A percentile compares a stretch with the other conserved stretches of the same genome.
Conservation (phyloP, 441 rosid genomes). For the Pelargonium myrrhifolium region DNA sequence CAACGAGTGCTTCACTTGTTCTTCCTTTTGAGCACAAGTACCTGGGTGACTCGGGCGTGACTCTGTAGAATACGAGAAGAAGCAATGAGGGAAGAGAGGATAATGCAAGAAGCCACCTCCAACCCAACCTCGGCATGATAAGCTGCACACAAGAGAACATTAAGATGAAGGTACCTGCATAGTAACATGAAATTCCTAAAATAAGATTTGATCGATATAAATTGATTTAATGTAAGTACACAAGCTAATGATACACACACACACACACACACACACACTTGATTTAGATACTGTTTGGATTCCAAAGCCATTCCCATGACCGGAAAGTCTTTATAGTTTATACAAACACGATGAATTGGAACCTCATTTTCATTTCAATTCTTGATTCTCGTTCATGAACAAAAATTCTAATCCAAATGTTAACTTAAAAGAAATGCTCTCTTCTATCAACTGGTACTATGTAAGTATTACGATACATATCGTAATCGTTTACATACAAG, state of each 20-base stretch:
- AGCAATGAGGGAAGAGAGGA: constrained; percentile 57
- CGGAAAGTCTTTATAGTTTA: no score
- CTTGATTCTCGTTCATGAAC: no score
- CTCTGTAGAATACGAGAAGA: constrained; percentile 49
- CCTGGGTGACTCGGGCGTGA: constrained; percentile 66
- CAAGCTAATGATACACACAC: no score
- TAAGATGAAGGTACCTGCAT: constrained; percentile 13
- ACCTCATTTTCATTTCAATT: no score
- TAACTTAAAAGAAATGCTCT: no score
- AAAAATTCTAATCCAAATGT: no score
- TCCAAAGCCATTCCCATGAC: no score
- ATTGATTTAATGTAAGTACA: background rate
- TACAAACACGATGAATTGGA: no score
- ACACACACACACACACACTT: no score
- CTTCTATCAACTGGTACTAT: background rate
- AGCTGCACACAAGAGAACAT: constrained; percentile 35
- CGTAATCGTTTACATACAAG: background rate
- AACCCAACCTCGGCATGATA: constrained; percentile 62
- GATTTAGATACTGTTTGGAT: no score
- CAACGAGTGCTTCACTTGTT: constrained; percentile 39
- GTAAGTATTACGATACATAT: background rate
- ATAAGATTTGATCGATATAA: background rate
- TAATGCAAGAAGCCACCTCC: constrained; percentile 74
- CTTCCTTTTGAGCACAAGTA: constrained; percentile 54
- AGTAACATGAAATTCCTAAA: constrained; percentile 7